A percentile compares a stretch with the other conserved stretches of the same genome.
Conservation (phyloP, 129 eudicot genomes). For the Centaurea solstitialis region DNA sequence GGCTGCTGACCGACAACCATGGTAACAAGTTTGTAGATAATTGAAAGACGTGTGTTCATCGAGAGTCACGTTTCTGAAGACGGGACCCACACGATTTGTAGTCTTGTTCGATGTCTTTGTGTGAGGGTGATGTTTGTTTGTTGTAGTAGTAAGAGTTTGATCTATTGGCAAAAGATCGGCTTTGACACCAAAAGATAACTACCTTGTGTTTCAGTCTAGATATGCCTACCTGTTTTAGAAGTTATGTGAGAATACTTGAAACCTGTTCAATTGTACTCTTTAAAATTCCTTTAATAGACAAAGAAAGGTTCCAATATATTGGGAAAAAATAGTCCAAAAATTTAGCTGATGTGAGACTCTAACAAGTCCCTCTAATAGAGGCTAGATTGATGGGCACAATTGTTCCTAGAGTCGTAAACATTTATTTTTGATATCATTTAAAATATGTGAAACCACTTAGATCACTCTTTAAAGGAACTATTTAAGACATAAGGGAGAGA, state of each 20-base stretch:
- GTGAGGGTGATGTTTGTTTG: conserved; percentile 52
- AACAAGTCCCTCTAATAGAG: too few relatives aligned
- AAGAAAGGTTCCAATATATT: too few relatives aligned
- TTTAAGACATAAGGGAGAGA: too few relatives aligned
- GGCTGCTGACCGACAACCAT: conserved; percentile 64
- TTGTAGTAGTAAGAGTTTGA: conserved; percentile 49
- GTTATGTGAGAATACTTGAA: background rate
- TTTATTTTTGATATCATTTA: too few relatives aligned
- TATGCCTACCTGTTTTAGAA: conserved; percentile 49
- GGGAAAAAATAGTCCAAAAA: too few relatives aligned
- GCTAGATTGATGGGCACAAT: too few relatives aligned
- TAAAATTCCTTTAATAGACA: too few relatives aligned
- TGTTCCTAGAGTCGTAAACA: too few relatives aligned
- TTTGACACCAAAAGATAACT: conserved; percentile 65
- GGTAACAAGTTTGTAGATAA: conserved; percentile 70
- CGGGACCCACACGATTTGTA: conserved; percentile 71
- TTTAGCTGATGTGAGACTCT: background rate
- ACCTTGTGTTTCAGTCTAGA: conserved; percentile 58
- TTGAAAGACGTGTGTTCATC: conserved; percentile 40
- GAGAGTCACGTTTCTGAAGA: conserved; percentile 51
- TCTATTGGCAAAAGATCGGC: conserved; percentile 68
- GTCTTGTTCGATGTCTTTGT: conserved; percentile 27
- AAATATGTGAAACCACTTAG: too few relatives aligned
- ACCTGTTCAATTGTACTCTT: too few relatives aligned
- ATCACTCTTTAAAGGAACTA: too few relatives aligned